phyloP scores from a whole-genome alignment of 164 flowering plant species.

The Magnolia kwangsiensis region DNA sequence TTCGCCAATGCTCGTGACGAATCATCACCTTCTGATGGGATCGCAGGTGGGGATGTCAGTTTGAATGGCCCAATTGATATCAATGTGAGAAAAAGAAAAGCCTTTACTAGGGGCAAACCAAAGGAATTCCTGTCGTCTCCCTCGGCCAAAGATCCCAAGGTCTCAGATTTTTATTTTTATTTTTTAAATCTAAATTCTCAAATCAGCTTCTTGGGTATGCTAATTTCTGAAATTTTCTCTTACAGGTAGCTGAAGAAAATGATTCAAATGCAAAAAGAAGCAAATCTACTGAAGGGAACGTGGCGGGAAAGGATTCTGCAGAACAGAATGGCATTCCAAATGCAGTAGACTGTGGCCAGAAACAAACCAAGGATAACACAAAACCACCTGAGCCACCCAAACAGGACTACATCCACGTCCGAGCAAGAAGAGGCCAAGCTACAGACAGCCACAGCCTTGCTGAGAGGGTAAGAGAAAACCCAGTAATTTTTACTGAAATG shows the following conservation, averaged over 20 bases:
- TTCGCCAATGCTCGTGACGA: conserved; percentile 18
- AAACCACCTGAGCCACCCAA: conserved; percentile 77
- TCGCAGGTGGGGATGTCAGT: neutral
- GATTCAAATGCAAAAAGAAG: conserved; percentile 48
- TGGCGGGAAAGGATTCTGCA: conserved; percentile 21
- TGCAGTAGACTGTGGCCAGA: conserved; percentile 26
- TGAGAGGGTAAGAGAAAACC: conserved; percentile 66
- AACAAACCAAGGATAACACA: conserved; percentile 27
- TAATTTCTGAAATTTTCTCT: neutral
- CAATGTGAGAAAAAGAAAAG: conserved; percentile 31
- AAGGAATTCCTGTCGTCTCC: conserved; percentile 23
- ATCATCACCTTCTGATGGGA: conserved; percentile 19
- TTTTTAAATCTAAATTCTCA: neutral
- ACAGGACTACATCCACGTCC: conserved; percentile 86
- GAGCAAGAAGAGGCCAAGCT: conserved; percentile 99
- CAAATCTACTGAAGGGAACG: conserved; percentile 35
- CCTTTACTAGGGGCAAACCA: conserved; percentile 21
- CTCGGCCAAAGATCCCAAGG: conserved; percentile 25
- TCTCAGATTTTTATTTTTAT: neutral
- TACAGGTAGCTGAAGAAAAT: conserved; percentile 38
- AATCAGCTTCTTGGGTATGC: neutral
- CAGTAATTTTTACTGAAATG: neutral
- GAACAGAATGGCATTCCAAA: conserved; percentile 26
- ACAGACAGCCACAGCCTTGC: conserved; percentile 98
- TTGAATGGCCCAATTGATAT: conserved; percentile 8